A percentile compares a stretch with the other conserved stretches of the same genome.
Evolutionary conservation across 768 basidiomycete species (phyloP).

Genomic region (Leccinum uliginosum): DNA sequence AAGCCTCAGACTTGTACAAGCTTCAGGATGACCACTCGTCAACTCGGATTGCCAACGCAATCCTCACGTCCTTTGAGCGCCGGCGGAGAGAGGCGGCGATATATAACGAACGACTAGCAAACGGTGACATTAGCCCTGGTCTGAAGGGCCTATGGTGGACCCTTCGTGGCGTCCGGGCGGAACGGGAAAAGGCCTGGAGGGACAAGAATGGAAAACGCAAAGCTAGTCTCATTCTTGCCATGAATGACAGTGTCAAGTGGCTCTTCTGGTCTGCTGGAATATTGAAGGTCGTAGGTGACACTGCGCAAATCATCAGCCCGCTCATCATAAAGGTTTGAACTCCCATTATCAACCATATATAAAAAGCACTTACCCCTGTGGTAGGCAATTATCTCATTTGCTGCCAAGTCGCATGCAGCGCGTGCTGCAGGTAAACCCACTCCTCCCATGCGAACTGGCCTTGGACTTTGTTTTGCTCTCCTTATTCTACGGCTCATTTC

Average conservation of each 20-base stretch:
- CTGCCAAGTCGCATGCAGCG: conserved; percentile 53
- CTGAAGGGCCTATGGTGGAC: conserved; percentile 56
- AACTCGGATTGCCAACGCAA: conserved; percentile 53
- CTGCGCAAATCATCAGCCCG: conserved; percentile 69
- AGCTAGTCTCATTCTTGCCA: conserved; percentile 61
- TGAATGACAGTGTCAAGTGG: conserved; percentile 76
- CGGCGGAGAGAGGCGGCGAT: conserved; percentile 52
- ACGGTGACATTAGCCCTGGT: conserved; percentile 59
- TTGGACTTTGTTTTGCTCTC: conserved; percentile 73
- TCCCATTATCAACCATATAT: neutral
- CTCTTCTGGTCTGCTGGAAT: conserved; percentile 74
- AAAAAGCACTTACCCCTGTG: neutral
- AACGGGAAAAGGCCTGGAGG: conserved; percentile 61
- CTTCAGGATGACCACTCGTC: conserved; percentile 63
- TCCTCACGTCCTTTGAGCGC: conserved; percentile 60
- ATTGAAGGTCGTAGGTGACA: conserved; percentile 57
- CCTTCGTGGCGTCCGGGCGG: conserved; percentile 42
- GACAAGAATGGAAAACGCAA: conserved; percentile 56
- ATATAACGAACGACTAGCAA: conserved; percentile 68
- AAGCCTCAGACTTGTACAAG: conserved; percentile 77
- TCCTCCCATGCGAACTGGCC: conserved; percentile 51
- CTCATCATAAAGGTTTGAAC: conserved; percentile 66
- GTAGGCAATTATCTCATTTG: conserved; percentile 69
- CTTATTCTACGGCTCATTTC: conserved; percentile 63
- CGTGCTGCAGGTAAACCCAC: conserved; percentile 34